Base-by-base conservation (phyloP, 1,284 basidiomycete genomes). In the Rhodotorula sp. region DNA sequence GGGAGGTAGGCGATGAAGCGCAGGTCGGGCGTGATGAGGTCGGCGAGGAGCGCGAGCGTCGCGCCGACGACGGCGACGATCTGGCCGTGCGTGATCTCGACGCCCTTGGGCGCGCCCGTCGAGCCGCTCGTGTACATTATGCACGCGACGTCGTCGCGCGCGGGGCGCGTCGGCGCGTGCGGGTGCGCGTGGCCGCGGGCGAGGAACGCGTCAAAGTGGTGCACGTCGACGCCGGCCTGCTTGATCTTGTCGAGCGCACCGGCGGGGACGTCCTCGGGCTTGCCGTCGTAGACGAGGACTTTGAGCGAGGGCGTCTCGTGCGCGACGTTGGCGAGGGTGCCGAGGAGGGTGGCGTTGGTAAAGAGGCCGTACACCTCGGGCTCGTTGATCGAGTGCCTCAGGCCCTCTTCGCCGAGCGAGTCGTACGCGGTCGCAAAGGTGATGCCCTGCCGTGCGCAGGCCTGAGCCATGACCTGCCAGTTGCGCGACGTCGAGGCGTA, bases 371-470 rank as follows among this genome's bases (percentile, higher is more conserved):
- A 87, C 72, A 92, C 94, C 56, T 90, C 85, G 44, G 95, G 94
- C 82, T 98, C 95, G 81, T 90, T 90, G 69, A 99, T 87, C 7
- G 96, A 96, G 82, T 98, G 94, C 13, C 71, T 46, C 34, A 73
- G 62, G 62, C 83, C 83, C 25, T 84, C 81, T 49, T 83, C 81
- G 21, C 96, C 96, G 53, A 99, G 90, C 1, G 94, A 97, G 81
- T 98, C 96, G 83, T 99, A 99, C 1, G 95, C 95, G 1, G 96
- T 98, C 13, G 93, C 95, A 77, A 97, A 93, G 41, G 64, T 90
- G 86, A 61, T 89, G 87, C 57, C 89, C 88, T 80, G 94, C 88
- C 64, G 87, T 86, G 87, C 86, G 80, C 91, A 95, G 0, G 66
- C 78, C 81, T 94, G 89, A 1, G 91, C 89, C 73, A 96, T 87